Base-by-base conservation (phyloP, 441 rosid species). In the Breynia disticha region DNA sequence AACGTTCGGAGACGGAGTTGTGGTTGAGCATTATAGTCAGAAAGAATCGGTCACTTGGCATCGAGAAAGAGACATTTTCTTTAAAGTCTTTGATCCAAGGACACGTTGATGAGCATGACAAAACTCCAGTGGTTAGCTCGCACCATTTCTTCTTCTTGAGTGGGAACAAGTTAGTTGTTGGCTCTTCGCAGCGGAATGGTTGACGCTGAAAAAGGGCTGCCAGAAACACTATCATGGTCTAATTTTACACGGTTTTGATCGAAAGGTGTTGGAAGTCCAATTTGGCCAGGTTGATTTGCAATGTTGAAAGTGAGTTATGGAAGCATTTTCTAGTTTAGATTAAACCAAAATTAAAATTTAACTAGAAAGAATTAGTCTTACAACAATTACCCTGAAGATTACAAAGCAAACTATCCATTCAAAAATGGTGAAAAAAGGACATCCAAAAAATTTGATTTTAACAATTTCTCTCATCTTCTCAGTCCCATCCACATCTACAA, bases 91-190 rank as follows among this genome's bases (percentile, higher is more conserved):
- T 32, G 58, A 48, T 71, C 56, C n/a, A 59, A 35, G 43, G 78
- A 67, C 84, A 86, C 76, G 73, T 78, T 84, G 61, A 82, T 65
- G 48, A 84, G 93, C 79, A 76, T 76, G 49, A 77, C 81, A 46
- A 86, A 86, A 39, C 86, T 75, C 71, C 77, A 86, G 71, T 82
- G 81, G 41, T 76, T 72, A 5, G 97, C 97, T 38, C 48, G 74
- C 48, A 67, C 71, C 94, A 90, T 90, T 67, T 90, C 95, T 54
- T 76, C 68, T 67, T 90, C 95, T 54, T 76, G 67, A 1, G 63
- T 75, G 39, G 94, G 94, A 0, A 72, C 45, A 1, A 59, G n/a
- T 50, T 12, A 86, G 82, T n/a, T 72, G 82, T 0, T 41, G 44
- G 44, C 44, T 41, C 13, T 41, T 15, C 44, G 13, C 3, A 41